A percentile compares a stretch with the other conserved stretches of the same genome.
These are phyloP conservation scores for Diaporthe ilicicola DNA, from an alignment of 2,329 filamentous ascomycete species.

Conservation along the genomic window DNA sequence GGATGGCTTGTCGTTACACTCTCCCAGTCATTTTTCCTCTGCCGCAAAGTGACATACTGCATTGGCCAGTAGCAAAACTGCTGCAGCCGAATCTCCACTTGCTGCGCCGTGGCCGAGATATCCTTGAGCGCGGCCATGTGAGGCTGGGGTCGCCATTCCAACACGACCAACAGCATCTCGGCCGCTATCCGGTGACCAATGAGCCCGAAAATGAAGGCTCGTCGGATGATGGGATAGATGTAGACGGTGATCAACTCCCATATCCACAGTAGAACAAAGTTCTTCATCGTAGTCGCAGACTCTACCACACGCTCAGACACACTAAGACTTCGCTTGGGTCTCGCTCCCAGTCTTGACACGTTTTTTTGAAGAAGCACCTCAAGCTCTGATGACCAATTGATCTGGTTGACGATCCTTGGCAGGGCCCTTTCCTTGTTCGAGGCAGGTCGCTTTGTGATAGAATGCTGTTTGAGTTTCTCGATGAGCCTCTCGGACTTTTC, in stretches of 20 bases:
- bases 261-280: slow-evolving; percentile 73
- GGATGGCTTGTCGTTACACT: slow-evolving; percentile 95
- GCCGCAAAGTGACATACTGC: slow-evolving; percentile 91
- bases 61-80: slow-evolving; percentile 99
- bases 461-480: slow-evolving; percentile 89
- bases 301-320: slow-evolving; percentile 95
- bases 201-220: slow-evolving; percentile 78
- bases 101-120: slow-evolving; percentile 94
- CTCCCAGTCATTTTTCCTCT: slow-evolving; percentile 90
- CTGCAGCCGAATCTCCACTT: slow-evolving; percentile 94
- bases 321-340: slow-evolving; percentile 85
- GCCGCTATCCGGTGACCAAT: slow-evolving; percentile 82
- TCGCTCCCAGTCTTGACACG: slow-evolving; percentile 81
- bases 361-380: slow-evolving; percentile 89
- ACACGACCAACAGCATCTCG: slow-evolving; percentile 77
- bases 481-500: slow-evolving; percentile 73
- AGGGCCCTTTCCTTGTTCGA: slow-evolving; percentile 87
- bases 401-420: slow-evolving; percentile 84
- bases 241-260: slow-evolving; percentile 78
- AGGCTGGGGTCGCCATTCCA: slow-evolving; percentile 86
- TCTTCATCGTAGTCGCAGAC: slow-evolving; percentile 86
- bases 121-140: slow-evolving; percentile 90
- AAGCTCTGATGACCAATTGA: slow-evolving; percentile 95
- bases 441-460: slow-evolving; percentile 77
- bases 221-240: slow-evolving; percentile 78